phyloP scores from a whole-genome alignment of 1,284 basidiomycete species.

The Phellopilus nigrolimitatus region DNA sequence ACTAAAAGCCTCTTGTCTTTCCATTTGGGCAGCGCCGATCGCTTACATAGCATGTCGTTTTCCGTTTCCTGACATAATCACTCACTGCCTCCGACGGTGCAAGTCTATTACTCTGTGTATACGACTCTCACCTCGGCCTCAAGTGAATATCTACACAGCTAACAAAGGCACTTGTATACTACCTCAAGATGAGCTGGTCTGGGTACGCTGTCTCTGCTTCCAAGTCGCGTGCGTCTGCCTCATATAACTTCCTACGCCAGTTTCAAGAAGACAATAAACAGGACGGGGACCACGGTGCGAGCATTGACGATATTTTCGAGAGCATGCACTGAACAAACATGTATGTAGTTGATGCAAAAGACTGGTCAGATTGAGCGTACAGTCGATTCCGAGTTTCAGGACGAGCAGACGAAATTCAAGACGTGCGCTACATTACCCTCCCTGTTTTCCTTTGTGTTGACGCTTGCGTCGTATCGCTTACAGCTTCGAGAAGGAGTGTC shows the following conservation, averaged over 20 bases:
- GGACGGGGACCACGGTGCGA: constrained; percentile 82
- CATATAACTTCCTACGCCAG: constrained; percentile 36
- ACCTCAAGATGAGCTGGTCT: constrained; percentile 42
- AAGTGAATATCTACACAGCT: too few species aligned
- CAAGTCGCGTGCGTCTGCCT: background rate
- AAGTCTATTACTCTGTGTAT: too few species aligned
- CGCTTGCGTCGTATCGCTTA: constrained; percentile 11
- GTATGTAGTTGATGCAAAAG: constrained; percentile 80
- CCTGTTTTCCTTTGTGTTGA: background rate
- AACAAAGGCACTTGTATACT: background rate
- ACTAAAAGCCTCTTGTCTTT: too few species aligned
- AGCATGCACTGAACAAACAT: constrained; percentile 11
- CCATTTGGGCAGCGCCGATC: too few species aligned
- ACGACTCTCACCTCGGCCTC: too few species aligned
- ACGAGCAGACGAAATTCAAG: constrained; percentile 89
- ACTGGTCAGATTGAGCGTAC: constrained; percentile 97
- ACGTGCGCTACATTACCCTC: constrained; percentile 52
- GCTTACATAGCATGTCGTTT: too few species aligned
- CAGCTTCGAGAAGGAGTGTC: constrained; percentile 93
- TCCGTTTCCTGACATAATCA: too few species aligned
- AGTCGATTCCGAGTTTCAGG: constrained; percentile 88
- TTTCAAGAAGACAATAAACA: constrained; percentile 92
- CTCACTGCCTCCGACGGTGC: too few species aligned
- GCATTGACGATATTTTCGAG: constrained; percentile 8
- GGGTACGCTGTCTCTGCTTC: constrained; percentile 32